phyloP scores from a whole-genome alignment of 2,329 filamentous ascomycete species.

The Bipolaris cookei region DNA sequence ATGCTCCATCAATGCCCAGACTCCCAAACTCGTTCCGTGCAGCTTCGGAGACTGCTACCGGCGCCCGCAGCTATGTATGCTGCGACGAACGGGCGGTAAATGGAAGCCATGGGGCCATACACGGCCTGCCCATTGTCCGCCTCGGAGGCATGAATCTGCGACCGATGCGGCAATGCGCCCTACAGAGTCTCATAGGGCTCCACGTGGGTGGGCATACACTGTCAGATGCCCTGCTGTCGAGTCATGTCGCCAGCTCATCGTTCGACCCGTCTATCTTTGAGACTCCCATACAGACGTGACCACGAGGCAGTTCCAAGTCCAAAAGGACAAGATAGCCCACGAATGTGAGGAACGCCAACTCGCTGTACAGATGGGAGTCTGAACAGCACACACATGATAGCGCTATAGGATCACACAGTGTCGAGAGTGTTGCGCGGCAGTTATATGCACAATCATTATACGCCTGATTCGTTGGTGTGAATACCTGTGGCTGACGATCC shows the following conservation, averaged over 20 bases:
- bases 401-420: neutral
- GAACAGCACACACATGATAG: neutral
- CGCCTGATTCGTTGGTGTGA: slow-evolving; percentile 28
- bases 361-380: neutral
- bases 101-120: slow-evolving; percentile 14
- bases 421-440: slow-evolving; percentile 8
- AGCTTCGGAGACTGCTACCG: slow-evolving; percentile 25
- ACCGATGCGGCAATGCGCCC: slow-evolving; percentile 16
- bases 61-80: slow-evolving; percentile 24
- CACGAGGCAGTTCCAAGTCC: slow-evolving; percentile 19
- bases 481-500: slow-evolving; percentile 33
- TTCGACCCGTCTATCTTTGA: slow-evolving; percentile 8
- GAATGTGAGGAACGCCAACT: slow-evolving; percentile 1
- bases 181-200: slow-evolving; percentile 12
- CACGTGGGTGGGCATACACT: slow-evolving; percentile 11
- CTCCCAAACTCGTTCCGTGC: slow-evolving; percentile 3
- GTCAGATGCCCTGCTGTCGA: slow-evolving; percentile 10
- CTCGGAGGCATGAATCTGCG: slow-evolving; percentile 18
- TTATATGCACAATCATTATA: slow-evolving; percentile 16
- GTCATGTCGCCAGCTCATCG: slow-evolving; percentile 32
- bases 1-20: slow-evolving; percentile 4
- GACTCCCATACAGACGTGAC: slow-evolving; percentile 21
- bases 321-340: slow-evolving; percentile 7
- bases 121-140: slow-evolving; percentile 14
- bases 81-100: slow-evolving; percentile 20